Conservation (phyloP, 1,139 yeast genomes). For the Meyerozyma athensensis region DNA sequence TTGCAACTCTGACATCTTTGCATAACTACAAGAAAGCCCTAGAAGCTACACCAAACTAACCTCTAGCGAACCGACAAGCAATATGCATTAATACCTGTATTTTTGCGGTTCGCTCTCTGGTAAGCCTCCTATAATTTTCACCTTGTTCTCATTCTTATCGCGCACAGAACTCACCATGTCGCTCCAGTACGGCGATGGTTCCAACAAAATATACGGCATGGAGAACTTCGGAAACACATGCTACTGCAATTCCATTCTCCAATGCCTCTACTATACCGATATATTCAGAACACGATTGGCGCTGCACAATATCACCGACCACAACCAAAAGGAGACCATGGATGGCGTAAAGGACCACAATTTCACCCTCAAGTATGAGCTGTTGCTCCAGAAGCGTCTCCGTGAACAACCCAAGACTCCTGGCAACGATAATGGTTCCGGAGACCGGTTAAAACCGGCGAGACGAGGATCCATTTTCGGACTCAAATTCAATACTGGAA, state of each 20-base stretch:
- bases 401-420: constrained; percentile 6
- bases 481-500: constrained; percentile 28
- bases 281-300: constrained; percentile 59
- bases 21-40: too few relatives aligned
- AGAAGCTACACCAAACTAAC: too few relatives aligned
- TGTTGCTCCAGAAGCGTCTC: constrained; percentile 20
- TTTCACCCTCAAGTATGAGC: constrained; percentile 44
- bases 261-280: constrained; percentile 74
- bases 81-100: too few relatives aligned
- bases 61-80: too few relatives aligned
- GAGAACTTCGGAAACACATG: constrained; percentile 96
- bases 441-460: constrained; percentile 27
- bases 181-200: constrained; percentile 57
- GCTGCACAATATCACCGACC: constrained; percentile 27
- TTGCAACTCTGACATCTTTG: neutral
- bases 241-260: constrained; percentile 88
- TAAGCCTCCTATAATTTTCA: too few relatives aligned
- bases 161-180: too few relatives aligned
- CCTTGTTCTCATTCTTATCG: too few relatives aligned
- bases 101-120: too few relatives aligned
- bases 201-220: constrained; percentile 79
- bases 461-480: constrained; percentile 42
- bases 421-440: constrained; percentile 5
- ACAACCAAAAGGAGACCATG: constrained; percentile 35
- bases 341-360: constrained; percentile 43